Evolutionary conservation across 1,284 basidiomycete genomes (phyloP), one percentile per base, ranked within the genome.

Genomic region (Schizopora paradoxa): DNA sequence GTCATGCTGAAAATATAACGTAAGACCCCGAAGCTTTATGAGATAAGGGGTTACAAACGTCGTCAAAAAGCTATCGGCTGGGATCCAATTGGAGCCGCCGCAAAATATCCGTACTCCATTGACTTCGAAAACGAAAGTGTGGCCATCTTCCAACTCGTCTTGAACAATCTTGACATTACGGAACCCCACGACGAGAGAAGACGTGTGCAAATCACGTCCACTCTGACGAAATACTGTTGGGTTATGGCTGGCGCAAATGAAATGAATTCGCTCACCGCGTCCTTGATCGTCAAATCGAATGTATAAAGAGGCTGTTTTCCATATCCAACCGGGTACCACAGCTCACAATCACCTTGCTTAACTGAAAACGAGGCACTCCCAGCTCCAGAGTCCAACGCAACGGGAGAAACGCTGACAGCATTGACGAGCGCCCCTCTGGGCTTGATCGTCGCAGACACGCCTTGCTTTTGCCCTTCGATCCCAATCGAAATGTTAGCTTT

Each of bases 31-130:
- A 25, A 16, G 47, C 5, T 29, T 27, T 29, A 33, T 41, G 43
- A 31, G 11, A 8, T 22, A 35, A 26, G n/a, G 48, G 25, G 40
- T 2, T 13, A 65, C 73, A 31, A 48, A 86, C 79, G 76, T 83
- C 1, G 91, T 91, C 33, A 93, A 65, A 65, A 94, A 91, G 3
- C 80, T 88, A 61, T 94, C 90, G 0, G 85, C 86, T 2, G 91
- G 91, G 56, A 95, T 94, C 91, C 91, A 95, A 62, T 94, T 95
- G 2, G 86, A 88, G 34, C 88, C 91, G 51, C 89, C 92, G 57
- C 84, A 86, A 61, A 95, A 96, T n/a, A 94, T 73, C 35, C 86
- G 72, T 51, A 88, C 67, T 41, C 88, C 88, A 63, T 95, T 95
- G 58, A 95, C 74, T 61, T 91, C 84, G 61, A 96, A 96, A 29